A percentile compares a stretch with the other conserved stretches of the same genome.
Conservation (phyloP, 2,329 filamentous ascomycete species). For the Trichophyton mentagrophytes region DNA sequence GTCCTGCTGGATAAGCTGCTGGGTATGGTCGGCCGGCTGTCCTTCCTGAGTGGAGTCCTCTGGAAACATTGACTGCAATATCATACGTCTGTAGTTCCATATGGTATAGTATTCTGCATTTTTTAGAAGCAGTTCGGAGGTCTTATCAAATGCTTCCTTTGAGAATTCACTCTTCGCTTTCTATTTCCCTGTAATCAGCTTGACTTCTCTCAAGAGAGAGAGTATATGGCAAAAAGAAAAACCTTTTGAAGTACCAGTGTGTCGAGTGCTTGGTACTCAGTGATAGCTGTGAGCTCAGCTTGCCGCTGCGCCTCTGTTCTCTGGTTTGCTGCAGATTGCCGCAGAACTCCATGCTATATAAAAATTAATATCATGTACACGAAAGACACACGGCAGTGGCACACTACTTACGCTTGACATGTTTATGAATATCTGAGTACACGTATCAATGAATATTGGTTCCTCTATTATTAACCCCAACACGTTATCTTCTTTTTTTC, state of each 20-base stretch:
- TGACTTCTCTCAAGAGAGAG: neutral
- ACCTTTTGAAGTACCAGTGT: slow-evolving; percentile 55
- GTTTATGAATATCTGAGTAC: neutral
- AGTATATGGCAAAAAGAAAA: slow-evolving; percentile 4
- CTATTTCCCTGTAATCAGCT: slow-evolving; percentile 17
- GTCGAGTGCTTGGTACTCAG: slow-evolving; percentile 60
- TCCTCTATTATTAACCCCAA: neutral
- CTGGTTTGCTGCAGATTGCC: slow-evolving; percentile 45
- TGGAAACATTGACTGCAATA: slow-evolving; percentile 49
- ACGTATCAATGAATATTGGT: neutral
- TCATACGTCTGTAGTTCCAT: slow-evolving; percentile 50
- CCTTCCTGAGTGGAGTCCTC: neutral
- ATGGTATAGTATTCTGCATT: slow-evolving; percentile 40
- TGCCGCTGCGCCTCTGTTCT: slow-evolving; percentile 57
- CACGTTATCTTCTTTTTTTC: neutral
- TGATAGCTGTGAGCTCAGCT: slow-evolving; percentile 63
- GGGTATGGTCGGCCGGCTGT: slow-evolving; percentile 30
- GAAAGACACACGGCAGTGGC: neutral
- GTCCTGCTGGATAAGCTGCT: slow-evolving; percentile 55
- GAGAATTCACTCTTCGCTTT: slow-evolving; percentile 30
- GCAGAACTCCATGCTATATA: slow-evolving; percentile 68
- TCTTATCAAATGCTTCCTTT: slow-evolving; percentile 31
- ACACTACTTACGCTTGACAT: slow-evolving; percentile 24
- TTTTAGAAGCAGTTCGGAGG: slow-evolving; percentile 32
- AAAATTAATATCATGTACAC: neutral